phyloP scores from a whole-genome alignment of 2,329 filamentous ascomycete genomes.

The Trichoderma simmonsii region DNA sequence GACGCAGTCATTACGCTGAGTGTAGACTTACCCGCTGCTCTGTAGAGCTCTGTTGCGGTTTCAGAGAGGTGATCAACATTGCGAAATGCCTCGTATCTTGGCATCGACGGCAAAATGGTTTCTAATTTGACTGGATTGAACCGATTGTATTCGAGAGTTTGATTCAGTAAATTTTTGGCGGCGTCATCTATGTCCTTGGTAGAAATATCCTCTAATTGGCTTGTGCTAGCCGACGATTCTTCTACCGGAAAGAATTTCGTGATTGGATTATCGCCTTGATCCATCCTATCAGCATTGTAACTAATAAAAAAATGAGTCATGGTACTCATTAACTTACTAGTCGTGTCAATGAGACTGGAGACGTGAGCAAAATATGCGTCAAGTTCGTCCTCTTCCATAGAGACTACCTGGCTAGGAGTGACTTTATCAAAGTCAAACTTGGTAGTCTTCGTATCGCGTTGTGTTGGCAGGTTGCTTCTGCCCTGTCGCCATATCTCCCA shows the following conservation, averaged over 20 bases:
- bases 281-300: background rate
- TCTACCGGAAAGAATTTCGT: slow-evolving; percentile 37
- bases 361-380: slow-evolving; percentile 60
- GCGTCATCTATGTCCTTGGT: slow-evolving; percentile 28
- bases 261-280: slow-evolving; percentile 29
- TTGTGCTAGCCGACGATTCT: slow-evolving; percentile 12
- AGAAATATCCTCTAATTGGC: slow-evolving; percentile 23
- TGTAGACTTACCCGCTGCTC: slow-evolving; percentile 31
- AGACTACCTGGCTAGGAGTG: slow-evolving; percentile 59
- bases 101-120: background rate
- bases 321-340: slow-evolving; percentile 27
- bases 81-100: slow-evolving; percentile 33
- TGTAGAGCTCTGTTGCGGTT: slow-evolving; percentile 32
- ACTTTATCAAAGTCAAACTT: slow-evolving; percentile 47
- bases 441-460: slow-evolving; percentile 15
- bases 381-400: slow-evolving; percentile 58
- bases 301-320: background rate
- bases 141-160: slow-evolving; percentile 18
- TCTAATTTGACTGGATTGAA: background rate
- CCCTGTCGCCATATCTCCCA: slow-evolving; percentile 68
- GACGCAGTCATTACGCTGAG: background rate
- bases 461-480: slow-evolving; percentile 34
- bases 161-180: slow-evolving; percentile 24
- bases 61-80: slow-evolving; percentile 32
- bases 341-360: slow-evolving; percentile 32